These are phyloP conservation scores for Usnea hakonensis DNA, from an alignment of 495 filamentous ascomycete species.

Conservation along the genomic window DNA sequence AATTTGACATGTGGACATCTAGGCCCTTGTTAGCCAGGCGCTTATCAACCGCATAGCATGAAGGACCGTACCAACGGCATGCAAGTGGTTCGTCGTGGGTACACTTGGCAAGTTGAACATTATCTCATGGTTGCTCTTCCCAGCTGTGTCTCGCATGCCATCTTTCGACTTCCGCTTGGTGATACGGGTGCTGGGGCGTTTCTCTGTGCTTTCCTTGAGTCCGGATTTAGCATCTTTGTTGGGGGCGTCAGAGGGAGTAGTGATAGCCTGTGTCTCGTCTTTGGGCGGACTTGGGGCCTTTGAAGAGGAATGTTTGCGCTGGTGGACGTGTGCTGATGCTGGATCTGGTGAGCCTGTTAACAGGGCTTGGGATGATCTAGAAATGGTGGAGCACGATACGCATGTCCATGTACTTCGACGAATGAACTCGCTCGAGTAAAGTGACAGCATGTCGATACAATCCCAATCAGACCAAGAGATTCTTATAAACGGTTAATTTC, in stretches of 20 bases:
- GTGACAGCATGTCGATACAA: conserved; percentile 36
- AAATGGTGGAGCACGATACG: conserved; percentile 31
- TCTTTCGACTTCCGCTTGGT: conserved; percentile 21
- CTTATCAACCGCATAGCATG: conserved; percentile 6
- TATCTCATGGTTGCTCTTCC: conserved; percentile 6
- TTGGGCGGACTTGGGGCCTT: conserved; percentile 37
- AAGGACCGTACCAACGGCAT: conserved; percentile 55
- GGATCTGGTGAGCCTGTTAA: conserved; percentile 30
- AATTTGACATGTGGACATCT: conserved; percentile 84
- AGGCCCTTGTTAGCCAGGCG: conserved; percentile 20
- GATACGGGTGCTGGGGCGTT: conserved; percentile 5
- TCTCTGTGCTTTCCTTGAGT: conserved; percentile 3
- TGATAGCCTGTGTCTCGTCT: conserved; percentile 17
- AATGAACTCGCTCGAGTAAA: conserved; percentile 41
- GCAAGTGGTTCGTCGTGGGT: conserved; percentile 71
- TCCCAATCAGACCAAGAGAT: neutral
- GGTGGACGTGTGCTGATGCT: conserved; percentile 36
- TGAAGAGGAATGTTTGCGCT: conserved; percentile 49
- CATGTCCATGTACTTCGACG: conserved; percentile 38
- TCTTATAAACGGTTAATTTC: neutral
- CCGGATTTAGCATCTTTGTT: conserved; percentile 10
- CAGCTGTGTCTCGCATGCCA: neutral
- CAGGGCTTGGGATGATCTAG: conserved; percentile 25
- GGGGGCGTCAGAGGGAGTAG: conserved; percentile 16
- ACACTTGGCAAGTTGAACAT: conserved; percentile 64